A percentile compares a stretch with the other conserved stretches of the same genome.
Conservation (phyloP, 2,329 filamentous ascomycete genomes). For the Didymosphaeria variabile region DNA sequence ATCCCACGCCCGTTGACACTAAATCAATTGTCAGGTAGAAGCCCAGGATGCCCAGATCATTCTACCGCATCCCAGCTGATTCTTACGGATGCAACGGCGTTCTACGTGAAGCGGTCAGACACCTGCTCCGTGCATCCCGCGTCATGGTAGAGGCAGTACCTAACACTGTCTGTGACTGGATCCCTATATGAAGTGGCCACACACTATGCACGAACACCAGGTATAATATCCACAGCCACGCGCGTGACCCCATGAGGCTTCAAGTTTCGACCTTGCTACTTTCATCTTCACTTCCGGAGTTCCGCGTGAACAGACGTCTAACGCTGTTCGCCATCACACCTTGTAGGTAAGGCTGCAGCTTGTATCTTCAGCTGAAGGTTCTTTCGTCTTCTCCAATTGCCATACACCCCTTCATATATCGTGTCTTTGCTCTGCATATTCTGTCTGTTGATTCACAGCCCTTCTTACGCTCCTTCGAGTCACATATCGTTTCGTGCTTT, state of each 20-base stretch:
- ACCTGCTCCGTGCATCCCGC: conserved; percentile 7
- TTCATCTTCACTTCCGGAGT: not conserved
- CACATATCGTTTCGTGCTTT: not conserved
- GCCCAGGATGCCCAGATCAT: not conserved
- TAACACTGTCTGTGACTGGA: conserved; percentile 1
- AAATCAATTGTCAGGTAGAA: not conserved
- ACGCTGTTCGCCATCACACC: not conserved
- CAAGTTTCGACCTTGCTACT: not conserved
- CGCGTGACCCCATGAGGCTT: not conserved
- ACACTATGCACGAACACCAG: conserved; percentile 3
- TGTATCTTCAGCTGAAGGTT: conserved; percentile 7
- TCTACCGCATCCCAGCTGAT: not conserved
- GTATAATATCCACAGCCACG: conserved; percentile 2
- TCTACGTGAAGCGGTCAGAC: conserved; percentile 7
- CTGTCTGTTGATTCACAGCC: not conserved
- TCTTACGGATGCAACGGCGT: conserved; percentile 6
- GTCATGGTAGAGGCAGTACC: not conserved
- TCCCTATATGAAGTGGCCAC: conserved; percentile 1
- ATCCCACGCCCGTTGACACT: not conserved
- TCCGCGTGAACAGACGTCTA: not conserved
- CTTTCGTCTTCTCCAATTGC: not conserved
- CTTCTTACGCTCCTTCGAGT: conserved; percentile 5
- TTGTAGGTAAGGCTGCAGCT: conserved; percentile 7
- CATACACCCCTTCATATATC: conserved; percentile 6
- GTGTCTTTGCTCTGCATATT: not conserved